phyloP scores from a whole-genome alignment of 2,329 filamentous ascomycete genomes.

The Chrysosphaeria jannelii region DNA sequence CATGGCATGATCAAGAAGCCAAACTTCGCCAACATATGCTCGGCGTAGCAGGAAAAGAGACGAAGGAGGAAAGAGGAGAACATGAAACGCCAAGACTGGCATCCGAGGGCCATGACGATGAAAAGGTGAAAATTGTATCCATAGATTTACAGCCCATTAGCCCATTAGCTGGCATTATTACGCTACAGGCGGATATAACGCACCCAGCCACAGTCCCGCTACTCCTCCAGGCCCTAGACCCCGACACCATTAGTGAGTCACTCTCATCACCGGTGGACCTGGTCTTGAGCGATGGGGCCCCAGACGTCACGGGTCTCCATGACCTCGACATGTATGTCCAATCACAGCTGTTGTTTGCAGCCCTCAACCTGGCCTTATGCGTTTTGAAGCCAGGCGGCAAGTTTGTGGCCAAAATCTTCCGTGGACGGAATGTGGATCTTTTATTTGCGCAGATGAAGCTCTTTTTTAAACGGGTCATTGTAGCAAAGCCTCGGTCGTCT shows the following conservation, averaged over 20 bases:
- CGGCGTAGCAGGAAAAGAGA: conserved; percentile 10
- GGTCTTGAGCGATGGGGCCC: conserved; percentile 81
- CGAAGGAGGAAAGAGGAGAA: too few species aligned
- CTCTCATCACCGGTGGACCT: too few species aligned
- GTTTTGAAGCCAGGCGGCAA: conserved; percentile 67
- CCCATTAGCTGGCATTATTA: conserved; percentile 72
- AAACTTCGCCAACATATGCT: conserved; percentile 30
- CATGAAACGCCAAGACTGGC: too few species aligned
- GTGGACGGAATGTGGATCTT: conserved; percentile 80
- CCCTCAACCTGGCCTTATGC: conserved; percentile 74
- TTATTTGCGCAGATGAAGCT: conserved; percentile 81
- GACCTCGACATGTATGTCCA: conserved; percentile 97
- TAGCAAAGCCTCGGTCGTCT: conserved; percentile 81
- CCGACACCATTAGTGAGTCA: conserved; percentile 31
- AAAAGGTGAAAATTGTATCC: conserved; percentile 52
- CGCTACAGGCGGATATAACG: conserved; percentile 82
- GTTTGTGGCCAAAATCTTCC: conserved; percentile 95
- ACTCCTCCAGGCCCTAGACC: conserved; percentile 57
- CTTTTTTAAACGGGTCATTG: conserved; percentile 63
- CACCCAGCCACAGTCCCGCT: conserved; percentile 85
- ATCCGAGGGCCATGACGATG: too few species aligned
- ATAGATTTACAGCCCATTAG: conserved; percentile 94
- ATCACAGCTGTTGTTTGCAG: conserved; percentile 78
- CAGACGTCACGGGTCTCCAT: conserved; percentile 86
- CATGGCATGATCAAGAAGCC: conserved; percentile 65